Base-by-base conservation (phyloP, 2,329 filamentous ascomycete species). In the Fusarium albidum region DNA sequence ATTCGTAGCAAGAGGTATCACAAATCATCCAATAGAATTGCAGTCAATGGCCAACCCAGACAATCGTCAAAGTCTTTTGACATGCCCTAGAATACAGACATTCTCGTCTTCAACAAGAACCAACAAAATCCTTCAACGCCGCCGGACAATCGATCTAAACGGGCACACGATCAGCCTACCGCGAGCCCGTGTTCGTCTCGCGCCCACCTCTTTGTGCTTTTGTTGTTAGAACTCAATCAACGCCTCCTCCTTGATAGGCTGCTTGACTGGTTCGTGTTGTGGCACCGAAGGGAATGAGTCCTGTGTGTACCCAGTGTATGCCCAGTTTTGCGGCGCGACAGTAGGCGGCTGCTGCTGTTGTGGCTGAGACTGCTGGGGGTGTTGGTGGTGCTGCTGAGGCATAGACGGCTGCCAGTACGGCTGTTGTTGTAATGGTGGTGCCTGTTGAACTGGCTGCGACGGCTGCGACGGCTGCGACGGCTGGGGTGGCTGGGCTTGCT, bases 221-320 rank as follows among this genome's bases (percentile, higher is more conserved):
- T n/a, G n/a, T n/a, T 31, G 41, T 69, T 63, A 93, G 57, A 94
- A 79, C 72, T 95, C 91, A 73, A 95, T 95, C 67, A 95, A 74
- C 52, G 86, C 89, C 73, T 94, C 91, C 73, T 94, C 90, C 39
- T 89, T 81, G 1, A 77, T 81, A 12, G 82, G 82, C 65, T 79
- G 67, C 55, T 70, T 68, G 18, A 68, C 55, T 4, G 73, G 74
- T 35, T 77, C 75, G 42, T 73, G 79, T 45, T 75, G 74, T 11
- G 83, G 85, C 25, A 83, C 80, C 3, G 82, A 78, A 2, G 89
- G 89, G 66, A 91, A 91, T 3, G 82, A 76, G 18, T 87, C 83
- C 65, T 85, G 83, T 4, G 73, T 75, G 64, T 85, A 87, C 7
- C 79, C 76, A 10, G 71, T 56, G 55, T 85, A 83, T 3, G 73